These are phyloP conservation scores for Ogataea glucozyma DNA, from an alignment of 805 yeast genomes.

Conservation along the genomic window DNA sequence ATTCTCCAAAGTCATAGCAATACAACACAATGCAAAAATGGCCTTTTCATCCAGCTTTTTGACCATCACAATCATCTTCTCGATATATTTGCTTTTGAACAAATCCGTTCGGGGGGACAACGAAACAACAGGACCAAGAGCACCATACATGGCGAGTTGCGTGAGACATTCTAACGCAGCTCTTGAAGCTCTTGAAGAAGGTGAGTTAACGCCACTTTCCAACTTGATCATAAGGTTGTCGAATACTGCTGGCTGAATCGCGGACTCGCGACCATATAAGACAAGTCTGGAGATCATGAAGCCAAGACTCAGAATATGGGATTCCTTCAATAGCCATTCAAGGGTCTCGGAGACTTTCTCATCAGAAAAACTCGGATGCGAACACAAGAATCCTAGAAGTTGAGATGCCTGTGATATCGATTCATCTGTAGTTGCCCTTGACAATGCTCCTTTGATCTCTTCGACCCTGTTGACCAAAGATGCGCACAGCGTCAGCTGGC, in stretches of 20 bases:
- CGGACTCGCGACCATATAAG: constrained; percentile 33
- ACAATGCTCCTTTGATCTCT: constrained; percentile 15
- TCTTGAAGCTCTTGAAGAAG: constrained; percentile 26
- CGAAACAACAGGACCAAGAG: constrained; percentile 39
- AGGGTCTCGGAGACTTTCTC: constrained; percentile 10
- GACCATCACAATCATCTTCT: constrained; percentile 40
- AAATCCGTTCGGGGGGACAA: constrained; percentile 24
- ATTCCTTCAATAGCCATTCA: constrained; percentile 7
- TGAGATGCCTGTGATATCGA: constrained; percentile 24
- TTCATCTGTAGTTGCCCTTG: constrained; percentile 29
- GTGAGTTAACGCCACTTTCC: constrained; percentile 25
- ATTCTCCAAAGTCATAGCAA: constrained; percentile 42
- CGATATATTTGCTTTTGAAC: constrained; percentile 30
- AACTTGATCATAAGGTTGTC: constrained; percentile 18
- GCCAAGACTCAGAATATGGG: constrained; percentile 38
- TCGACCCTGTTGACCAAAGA: constrained; percentile 15
- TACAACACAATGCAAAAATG: constrained; percentile 53
- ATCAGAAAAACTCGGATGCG: constrained; percentile 38
- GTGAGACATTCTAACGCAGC: constrained; percentile 41
- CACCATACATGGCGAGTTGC: constrained; percentile 48
- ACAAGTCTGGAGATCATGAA: constrained; percentile 49
- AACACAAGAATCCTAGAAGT: constrained; percentile 32
- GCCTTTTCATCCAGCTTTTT: constrained; percentile 62
- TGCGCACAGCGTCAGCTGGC: no score
- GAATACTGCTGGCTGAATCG: constrained; percentile 17